Base-by-base conservation (phyloP, 352 stramenopile genomes). In the Phytophthora hybrid region DNA sequence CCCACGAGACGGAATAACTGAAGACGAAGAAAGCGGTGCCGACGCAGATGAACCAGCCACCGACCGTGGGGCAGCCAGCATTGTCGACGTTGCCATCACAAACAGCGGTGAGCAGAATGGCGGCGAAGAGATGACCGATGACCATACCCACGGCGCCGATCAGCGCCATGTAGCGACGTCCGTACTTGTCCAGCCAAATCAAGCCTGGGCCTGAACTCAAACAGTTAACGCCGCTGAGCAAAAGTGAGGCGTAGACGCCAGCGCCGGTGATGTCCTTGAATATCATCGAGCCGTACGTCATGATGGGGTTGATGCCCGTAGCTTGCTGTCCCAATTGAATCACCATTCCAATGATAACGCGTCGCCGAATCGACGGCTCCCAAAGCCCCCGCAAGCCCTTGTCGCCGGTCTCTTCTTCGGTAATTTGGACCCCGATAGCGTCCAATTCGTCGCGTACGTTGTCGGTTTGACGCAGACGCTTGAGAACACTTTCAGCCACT, bases 21-120 rank as follows among this genome's bases (percentile, higher is more conserved):
- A 78, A 78, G n/a, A 83, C 76, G 66, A 83, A 83, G 47, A 87
- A 73, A 9, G 64, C 67, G 2, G 76, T 80, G 9, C 65, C 73
- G 34, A 83, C 52, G 51, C 81, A 78, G 19, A 87, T 82, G 55
- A 87, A 55, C 66, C 76, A 81, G 19, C 78, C 81, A 8, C 75
- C 81, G 34, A 76, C 55, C 5, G 79, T 63, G 21, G 75, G 66
- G 13, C 78, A 79, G 3, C 72, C 72, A 14, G 72, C 67, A 41
- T 78, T 65, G 31, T 80, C 73, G 3, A 69, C 62, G 23, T 80
- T 71, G 29, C 71, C 76, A 18, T 78, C 59, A 16, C 76, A 83
- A 3, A 74, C 53, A 4, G 63, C 61, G 1, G 72, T 73, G 52
- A 87, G 79, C 16, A 81, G 16, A n/a, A 82, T 80, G 9, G 75